Evolutionary conservation across 164 flowering plant genomes (phyloP).

Genomic region (Umbilicus rupestris): DNA sequence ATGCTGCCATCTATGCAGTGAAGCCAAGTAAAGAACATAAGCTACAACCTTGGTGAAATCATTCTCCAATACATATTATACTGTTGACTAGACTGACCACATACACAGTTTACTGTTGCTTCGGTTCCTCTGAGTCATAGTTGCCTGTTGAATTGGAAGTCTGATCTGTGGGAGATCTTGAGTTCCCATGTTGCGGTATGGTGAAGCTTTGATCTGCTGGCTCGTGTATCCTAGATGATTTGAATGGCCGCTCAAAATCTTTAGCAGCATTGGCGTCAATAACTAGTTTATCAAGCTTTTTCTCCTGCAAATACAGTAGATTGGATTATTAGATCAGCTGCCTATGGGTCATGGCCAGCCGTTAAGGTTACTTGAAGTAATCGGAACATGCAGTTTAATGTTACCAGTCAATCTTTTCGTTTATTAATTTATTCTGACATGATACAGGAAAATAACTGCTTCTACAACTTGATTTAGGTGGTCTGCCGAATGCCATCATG

Average conservation of each 20-base stretch:
- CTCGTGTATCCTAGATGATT: conserved; percentile 32
- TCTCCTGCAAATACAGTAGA: conserved; percentile 42
- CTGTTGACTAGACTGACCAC: neutral
- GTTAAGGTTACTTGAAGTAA: neutral
- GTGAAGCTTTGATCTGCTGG: conserved; percentile 20
- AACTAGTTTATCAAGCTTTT: conserved; percentile 52
- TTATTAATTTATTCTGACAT: neutral
- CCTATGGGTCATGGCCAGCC: neutral
- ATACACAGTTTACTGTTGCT: conserved; percentile 22
- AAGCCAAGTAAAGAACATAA: no score
- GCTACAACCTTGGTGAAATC: no score
- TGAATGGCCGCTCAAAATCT: conserved; percentile 76
- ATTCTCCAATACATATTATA: neutral
- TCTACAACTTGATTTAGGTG: neutral
- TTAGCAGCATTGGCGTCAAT: conserved; percentile 55
- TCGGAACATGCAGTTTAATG: neutral
- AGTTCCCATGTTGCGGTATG: conserved; percentile 10
- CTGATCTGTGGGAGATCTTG: conserved; percentile 11
- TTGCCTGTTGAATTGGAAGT: conserved; percentile 18
- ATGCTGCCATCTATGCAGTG: no score
- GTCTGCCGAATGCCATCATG: neutral
- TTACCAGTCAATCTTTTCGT: neutral
- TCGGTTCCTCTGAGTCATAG: conserved; percentile 31
- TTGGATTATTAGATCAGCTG: neutral
- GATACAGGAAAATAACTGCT: neutral